A percentile compares a stretch with the other conserved stretches of the same genome.
Evolutionary conservation across 108 stramenopile genomes (phyloP).

Genomic region (Fragilaria crotonensis): DNA sequence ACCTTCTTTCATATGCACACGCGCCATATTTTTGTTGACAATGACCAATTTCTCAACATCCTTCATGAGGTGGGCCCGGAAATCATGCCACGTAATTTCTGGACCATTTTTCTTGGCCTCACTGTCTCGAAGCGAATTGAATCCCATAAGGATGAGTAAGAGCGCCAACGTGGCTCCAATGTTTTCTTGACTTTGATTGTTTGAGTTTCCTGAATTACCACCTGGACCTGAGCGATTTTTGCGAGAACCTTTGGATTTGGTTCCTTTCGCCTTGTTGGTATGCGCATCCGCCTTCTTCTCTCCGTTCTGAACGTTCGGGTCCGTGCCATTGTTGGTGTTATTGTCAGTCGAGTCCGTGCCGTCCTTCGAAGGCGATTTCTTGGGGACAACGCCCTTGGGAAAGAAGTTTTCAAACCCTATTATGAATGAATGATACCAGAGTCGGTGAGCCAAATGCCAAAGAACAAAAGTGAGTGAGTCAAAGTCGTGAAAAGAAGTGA

Average conservation of each 20-base stretch:
- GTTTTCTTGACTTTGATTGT: slow-evolving; percentile 25
- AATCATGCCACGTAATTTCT: slow-evolving; percentile 87
- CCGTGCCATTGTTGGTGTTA: slow-evolving; percentile 9
- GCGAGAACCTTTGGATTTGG: too few relatives aligned
- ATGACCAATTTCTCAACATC: slow-evolving; percentile 89
- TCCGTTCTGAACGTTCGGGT: background rate
- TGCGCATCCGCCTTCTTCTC: background rate
- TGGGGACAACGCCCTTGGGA: slow-evolving; percentile 33
- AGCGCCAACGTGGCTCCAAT: slow-evolving; percentile 38
- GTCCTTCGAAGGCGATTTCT: too few relatives aligned
- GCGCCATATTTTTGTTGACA: slow-evolving; percentile 78
- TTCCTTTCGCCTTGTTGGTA: slow-evolving; percentile 2
- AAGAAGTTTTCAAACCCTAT: slow-evolving; percentile 80
- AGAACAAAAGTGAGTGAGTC: background rate
- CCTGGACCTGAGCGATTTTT: too few relatives aligned
- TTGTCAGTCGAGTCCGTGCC: too few relatives aligned
- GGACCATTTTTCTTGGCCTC: slow-evolving; percentile 49
- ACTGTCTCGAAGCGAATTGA: slow-evolving; percentile 42
- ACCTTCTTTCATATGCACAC: slow-evolving; percentile 61
- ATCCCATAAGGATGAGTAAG: slow-evolving; percentile 46
- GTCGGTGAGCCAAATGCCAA: background rate
- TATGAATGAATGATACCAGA: background rate
- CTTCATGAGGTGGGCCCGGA: slow-evolving; percentile 70
- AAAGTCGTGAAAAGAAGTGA: background rate
- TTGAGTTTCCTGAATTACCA: slow-evolving; percentile 5